Evolutionary conservation across 2,329 filamentous ascomycete species (phyloP), one percentile per base, ranked within the genome.

Genomic region (Neophaeococcomyces aloes): DNA sequence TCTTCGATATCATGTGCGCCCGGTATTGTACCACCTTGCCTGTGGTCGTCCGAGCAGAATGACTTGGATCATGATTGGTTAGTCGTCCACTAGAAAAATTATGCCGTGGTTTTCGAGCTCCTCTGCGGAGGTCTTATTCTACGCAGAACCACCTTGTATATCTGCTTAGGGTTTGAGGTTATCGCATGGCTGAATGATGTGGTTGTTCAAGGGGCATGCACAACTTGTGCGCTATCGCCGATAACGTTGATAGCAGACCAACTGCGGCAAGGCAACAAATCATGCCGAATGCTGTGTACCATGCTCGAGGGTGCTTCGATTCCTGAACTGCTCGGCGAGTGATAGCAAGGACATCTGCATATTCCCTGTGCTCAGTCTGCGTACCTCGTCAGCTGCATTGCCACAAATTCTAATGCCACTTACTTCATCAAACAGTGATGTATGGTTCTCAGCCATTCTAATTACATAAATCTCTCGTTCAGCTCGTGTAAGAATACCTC

Each of bases 191-290:
- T 33, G 31, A n/a, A 14, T 33, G 17, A 33, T 6, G 17, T 33
- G n/a, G 31, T 33, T 5, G 8, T 6, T 29, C 29, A 7, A 15
- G 27, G 5, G 38, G 29, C 38, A 41, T 32, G 38, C 38, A 41
- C 4, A 41, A 18, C 15, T 41, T 41, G 21, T 41, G 38, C 17
- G 33, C 38, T 32, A 41, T 19, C 7, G 38, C 38, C 29, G 29
- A 41, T 15, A 41, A 18, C 18, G 33, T 41, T 8, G 38, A 41
- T 4, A 41, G 38, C 25, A 32, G 10, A 15, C 38, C 38, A n/a
- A 41, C 29, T 7, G 21, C 29, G 7, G 38, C 29, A 18, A 41
- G 18, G 18, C 29, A 32, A 11, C 29, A 41, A 10, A 29, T 32
- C 14, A 19, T 17, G n/a, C 17, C 18, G 17, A 41, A 32, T n/a